phyloP scores from a whole-genome alignment of 495 filamentous ascomycete species.

The Letharia columbiana region DNA sequence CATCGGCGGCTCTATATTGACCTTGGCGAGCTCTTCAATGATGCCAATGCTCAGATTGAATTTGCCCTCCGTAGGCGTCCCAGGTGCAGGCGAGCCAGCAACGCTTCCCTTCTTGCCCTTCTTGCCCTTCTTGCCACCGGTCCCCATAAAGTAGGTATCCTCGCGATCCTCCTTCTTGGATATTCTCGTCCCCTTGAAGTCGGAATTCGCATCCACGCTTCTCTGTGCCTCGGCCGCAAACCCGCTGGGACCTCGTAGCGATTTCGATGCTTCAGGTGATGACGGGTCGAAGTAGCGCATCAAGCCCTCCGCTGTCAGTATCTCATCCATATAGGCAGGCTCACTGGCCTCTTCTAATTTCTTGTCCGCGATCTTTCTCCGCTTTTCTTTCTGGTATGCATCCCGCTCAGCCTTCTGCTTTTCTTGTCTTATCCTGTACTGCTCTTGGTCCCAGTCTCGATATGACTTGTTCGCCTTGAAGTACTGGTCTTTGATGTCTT shows the following conservation, averaged over 20 bases:
- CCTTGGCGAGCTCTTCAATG: slow-evolving; percentile 76
- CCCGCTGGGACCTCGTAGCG: slow-evolving; percentile 45
- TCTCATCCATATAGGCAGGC: slow-evolving; percentile 84
- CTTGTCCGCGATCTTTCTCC: slow-evolving; percentile 72
- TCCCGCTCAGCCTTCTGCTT: slow-evolving; percentile 73
- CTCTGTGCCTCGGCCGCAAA: slow-evolving; percentile 72
- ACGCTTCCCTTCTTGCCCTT: slow-evolving; percentile 70
- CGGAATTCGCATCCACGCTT: slow-evolving; percentile 62
- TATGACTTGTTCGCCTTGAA: slow-evolving; percentile 67
- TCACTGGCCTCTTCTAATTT: slow-evolving; percentile 85
- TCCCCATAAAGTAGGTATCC: slow-evolving; percentile 78
- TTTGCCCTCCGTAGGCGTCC: slow-evolving; percentile 46
- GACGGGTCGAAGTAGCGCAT: slow-evolving; percentile 87
- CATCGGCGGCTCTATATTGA: slow-evolving; percentile 81
- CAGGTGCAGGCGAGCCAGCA: slow-evolving; percentile 37
- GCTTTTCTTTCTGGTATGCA: slow-evolving; percentile 59
- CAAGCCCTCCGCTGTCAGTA: slow-evolving; percentile 73
- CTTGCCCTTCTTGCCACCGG: slow-evolving; percentile 80
- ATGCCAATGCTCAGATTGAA: slow-evolving; percentile 84
- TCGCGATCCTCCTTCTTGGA: slow-evolving; percentile 76
- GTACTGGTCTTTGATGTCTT: slow-evolving; percentile 78
- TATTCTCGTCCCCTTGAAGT: slow-evolving; percentile 68
- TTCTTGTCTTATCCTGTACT: slow-evolving; percentile 63
- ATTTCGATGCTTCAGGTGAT: slow-evolving; percentile 48
- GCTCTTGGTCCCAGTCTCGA: slow-evolving; percentile 72